phyloP scores from a whole-genome alignment of 345 rosid genomes.

The Euclidium syriacum region DNA sequence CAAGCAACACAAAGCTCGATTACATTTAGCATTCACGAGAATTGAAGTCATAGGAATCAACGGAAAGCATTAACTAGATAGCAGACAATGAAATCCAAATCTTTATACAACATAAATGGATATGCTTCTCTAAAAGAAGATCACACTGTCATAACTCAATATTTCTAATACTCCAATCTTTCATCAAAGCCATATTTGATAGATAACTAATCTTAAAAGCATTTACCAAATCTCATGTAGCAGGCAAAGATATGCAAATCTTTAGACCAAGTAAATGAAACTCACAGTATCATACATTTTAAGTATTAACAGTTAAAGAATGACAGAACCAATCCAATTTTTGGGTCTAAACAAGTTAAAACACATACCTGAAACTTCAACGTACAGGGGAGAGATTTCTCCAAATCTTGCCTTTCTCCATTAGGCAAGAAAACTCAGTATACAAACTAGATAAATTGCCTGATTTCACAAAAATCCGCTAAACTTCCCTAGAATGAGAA shows the following conservation, averaged over 20 bases:
- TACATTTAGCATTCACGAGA: background rate
- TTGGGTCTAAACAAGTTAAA: background rate
- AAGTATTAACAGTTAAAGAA: background rate
- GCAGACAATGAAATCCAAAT: background rate
- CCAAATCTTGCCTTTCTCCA: constrained; percentile 67
- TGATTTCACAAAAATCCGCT: constrained; percentile 25
- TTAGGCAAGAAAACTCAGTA: constrained; percentile 64
- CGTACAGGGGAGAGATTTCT: constrained; percentile 66
- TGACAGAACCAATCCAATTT: background rate
- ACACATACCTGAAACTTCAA: constrained; percentile 78
- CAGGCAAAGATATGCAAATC: background rate
- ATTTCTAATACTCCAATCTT: background rate
- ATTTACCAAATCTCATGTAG: background rate
- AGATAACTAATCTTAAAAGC: background rate
- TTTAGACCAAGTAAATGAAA: background rate
- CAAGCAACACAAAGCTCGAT: constrained; percentile 13
- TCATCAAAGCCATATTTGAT: background rate
- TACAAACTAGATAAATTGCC: constrained; percentile 17
- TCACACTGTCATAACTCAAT: background rate
- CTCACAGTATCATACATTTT: background rate
- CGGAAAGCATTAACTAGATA: background rate
- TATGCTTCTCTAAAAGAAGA: background rate
- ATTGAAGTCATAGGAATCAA: background rate
- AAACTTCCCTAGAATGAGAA: constrained; percentile 26
- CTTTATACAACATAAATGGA: background rate